Evolutionary conservation across 192 early-diverging fungal species (phyloP), one percentile per base, ranked within the genome.

Genomic region (Rhizophagus clarus): DNA sequence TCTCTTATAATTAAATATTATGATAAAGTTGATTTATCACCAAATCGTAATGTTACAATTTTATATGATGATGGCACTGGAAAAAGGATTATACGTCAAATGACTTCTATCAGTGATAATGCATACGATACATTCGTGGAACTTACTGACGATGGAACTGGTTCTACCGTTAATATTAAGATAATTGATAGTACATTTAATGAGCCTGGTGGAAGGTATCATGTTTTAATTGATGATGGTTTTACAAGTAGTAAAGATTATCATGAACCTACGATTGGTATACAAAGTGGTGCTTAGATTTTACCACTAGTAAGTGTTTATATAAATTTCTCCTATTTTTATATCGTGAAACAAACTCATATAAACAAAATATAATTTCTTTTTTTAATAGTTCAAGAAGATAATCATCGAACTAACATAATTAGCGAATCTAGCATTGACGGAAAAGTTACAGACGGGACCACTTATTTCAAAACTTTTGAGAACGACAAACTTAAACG

Each of bases 221-320:
- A 63, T 76, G 74, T 76, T 12, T 9, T 28, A 62, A 17, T 76
- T 60, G 74, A 76, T 62, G 61, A 61, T 28, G 61, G 61, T 42
- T 76, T 76, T 34, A 61, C 31, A 76, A 62, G 3, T 7, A 62
- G 60, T 24, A 32, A 17, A 62, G 10, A 15, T 11, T 20, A 22
- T 22, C n/a, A 24, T 5, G 37, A 76, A 62, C 29, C 74, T 14
- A 3, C 63, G 1, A 1, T 63, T n/a, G 74, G 74, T 1, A 40
- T 76, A 24, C 8, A 6, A 22, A n/a, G 8, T 14, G 2, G 6
- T 40, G 61, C 4, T 31, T 76, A 61, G 74, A 4, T 3, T 76
- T 61, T n/a, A 24, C 10, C 8, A 62, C 12, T 61, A 0, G 76
- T 77, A 45, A n/a, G 37, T 40, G 37, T 40, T 40, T 40, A n/a